These are phyloP conservation scores for Pythium plurisporium DNA, from an alignment of 352 stramenopile species.

Conservation along the genomic window DNA sequence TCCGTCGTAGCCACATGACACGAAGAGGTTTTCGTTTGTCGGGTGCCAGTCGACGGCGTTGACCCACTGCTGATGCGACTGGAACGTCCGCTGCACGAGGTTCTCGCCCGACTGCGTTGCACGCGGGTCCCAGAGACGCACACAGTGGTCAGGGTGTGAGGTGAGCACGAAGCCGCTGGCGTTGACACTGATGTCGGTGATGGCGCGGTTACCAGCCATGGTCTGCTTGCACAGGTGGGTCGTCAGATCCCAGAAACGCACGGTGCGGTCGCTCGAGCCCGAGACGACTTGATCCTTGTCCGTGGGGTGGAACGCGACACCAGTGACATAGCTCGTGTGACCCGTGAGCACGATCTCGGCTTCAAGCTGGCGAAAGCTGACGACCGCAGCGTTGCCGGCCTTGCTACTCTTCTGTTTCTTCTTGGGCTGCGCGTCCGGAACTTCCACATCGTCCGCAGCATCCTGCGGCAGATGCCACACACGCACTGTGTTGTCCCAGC, in stretches of 20 bases:
- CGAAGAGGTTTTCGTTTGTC: constrained; percentile 52
- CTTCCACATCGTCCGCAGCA: constrained; percentile 12
- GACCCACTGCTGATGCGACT: constrained; percentile 84
- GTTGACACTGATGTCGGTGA: constrained; percentile 72
- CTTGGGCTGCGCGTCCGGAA: constrained; percentile 31
- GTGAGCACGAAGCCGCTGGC: constrained; percentile 59
- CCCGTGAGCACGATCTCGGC: constrained; percentile 70
- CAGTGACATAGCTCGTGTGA: constrained; percentile 74
- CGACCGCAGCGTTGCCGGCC: constrained; percentile 20
- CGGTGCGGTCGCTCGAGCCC: constrained; percentile 59
- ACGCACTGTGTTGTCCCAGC: constrained; percentile 84
- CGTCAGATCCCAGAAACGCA: constrained; percentile 76
- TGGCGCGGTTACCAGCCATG: constrained; percentile 67
- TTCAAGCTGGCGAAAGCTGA: constrained; percentile 68
- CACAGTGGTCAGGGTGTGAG: constrained; percentile 72
- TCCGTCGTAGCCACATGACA: constrained; percentile 74
- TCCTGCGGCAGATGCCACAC: constrained; percentile 45
- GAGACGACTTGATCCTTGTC: constrained; percentile 55
- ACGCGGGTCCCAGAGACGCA: constrained; percentile 80
- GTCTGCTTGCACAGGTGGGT: constrained; percentile 72
- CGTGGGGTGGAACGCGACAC: constrained; percentile 63
- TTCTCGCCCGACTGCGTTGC: constrained; percentile 62
- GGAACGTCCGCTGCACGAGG: constrained; percentile 75
- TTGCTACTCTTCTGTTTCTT: constrained; percentile 67
- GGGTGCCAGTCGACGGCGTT: constrained; percentile 71